phyloP scores from a whole-genome alignment of 2,329 filamentous ascomycete species.

The Dothideomycetes sp. region DNA sequence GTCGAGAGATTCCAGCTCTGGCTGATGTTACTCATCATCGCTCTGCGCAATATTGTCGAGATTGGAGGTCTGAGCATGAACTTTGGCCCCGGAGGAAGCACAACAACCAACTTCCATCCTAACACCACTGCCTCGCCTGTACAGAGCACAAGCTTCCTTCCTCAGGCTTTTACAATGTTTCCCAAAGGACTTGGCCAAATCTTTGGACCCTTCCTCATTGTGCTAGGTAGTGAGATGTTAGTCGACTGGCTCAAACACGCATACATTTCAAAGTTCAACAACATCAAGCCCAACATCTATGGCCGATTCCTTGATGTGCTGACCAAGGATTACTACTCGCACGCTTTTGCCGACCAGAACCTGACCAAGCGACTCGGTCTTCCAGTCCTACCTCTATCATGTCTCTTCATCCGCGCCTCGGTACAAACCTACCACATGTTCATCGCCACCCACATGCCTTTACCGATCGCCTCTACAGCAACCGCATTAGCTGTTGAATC shows the following conservation, averaged over 20 bases:
- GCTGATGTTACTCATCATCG: slow-evolving; percentile 95
- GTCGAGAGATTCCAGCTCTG: slow-evolving; percentile 96
- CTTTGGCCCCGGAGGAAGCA: slow-evolving; percentile 20
- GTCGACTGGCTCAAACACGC: slow-evolving; percentile 97
- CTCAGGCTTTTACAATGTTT: slow-evolving; percentile 81
- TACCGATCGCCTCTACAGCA: slow-evolving; percentile 50
- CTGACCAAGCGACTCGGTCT: slow-evolving; percentile 82
- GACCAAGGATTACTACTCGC: slow-evolving; percentile 96
- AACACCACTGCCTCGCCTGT: slow-evolving; percentile 47
- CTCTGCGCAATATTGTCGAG: slow-evolving; percentile 90
- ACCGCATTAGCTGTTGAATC: slow-evolving; percentile 42
- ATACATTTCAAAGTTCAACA: slow-evolving; percentile 98
- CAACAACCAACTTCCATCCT: slow-evolving; percentile 18
- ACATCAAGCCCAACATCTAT: slow-evolving; percentile 85
- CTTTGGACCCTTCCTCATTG: slow-evolving; percentile 83
- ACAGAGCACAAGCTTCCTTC: slow-evolving; percentile 66
- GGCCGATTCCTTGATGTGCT: slow-evolving; percentile 83
- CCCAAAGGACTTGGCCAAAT: slow-evolving; percentile 67
- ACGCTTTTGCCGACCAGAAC: slow-evolving; percentile 85
- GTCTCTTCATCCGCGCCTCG: slow-evolving; percentile 87
- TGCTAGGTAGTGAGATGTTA: slow-evolving; percentile 90
- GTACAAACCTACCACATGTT: slow-evolving; percentile 99
- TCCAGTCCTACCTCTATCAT: slow-evolving; percentile 84
- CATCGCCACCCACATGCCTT: slow-evolving; percentile 73
- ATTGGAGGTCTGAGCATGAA: slow-evolving; percentile 68